phyloP scores from a whole-genome alignment of 306 rosid species.

The Trichosanthes truncata region DNA sequence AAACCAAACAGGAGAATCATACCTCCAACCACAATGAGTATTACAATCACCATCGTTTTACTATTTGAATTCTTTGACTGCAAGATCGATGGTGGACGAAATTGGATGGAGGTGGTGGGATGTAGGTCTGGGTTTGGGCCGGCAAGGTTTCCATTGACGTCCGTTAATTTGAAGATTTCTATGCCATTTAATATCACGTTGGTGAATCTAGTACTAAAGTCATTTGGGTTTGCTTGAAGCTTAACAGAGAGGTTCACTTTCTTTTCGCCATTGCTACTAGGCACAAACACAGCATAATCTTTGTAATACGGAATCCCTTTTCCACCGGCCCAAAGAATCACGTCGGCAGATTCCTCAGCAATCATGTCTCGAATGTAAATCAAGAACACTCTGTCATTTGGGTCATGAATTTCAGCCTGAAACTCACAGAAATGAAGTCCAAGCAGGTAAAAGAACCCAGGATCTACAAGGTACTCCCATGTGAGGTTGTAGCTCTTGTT shows the following conservation, averaged over 20 bases:
- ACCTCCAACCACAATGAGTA: conserved; percentile 9
- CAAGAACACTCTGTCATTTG: background rate
- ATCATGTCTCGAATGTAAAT: conserved; percentile 20
- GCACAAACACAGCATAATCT: conserved; percentile 7
- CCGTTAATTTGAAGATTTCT: conserved; percentile 35
- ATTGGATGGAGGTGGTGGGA: background rate
- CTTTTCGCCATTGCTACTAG: background rate
- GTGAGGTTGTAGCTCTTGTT: conserved; percentile 16
- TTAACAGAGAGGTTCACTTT: conserved; percentile 14
- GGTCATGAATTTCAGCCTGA: background rate
- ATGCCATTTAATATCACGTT: conserved; percentile 32
- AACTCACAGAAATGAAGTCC: conserved; percentile 24
- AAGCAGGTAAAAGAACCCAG: conserved; percentile 11
- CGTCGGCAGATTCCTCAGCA: conserved; percentile 11
- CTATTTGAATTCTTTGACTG: background rate
- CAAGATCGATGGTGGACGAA: background rate
- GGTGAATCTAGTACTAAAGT: fast-evolving
- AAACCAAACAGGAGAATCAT: background rate
- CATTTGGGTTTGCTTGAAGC: background rate
- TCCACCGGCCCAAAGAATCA: background rate
- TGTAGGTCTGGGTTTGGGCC: conserved; percentile 30
- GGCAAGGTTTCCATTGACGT: conserved; percentile 5
- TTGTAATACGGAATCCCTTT: background rate
- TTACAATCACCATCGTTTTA: background rate
- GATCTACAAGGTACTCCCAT: conserved; percentile 20